Conservation (phyloP, 805 yeast genomes). For the Saccharomycopsis sp. region DNA sequence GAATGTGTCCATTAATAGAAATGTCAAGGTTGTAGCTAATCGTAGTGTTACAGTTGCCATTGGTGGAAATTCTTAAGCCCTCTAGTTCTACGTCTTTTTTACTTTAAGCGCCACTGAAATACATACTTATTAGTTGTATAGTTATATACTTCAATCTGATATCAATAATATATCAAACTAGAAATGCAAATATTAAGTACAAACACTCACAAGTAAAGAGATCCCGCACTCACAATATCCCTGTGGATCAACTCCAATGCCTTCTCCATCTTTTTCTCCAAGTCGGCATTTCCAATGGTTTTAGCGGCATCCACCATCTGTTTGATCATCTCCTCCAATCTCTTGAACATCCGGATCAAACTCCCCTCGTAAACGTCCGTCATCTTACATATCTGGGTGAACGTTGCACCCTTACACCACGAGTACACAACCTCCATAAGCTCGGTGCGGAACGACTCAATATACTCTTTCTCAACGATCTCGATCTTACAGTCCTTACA, state of each 20-base stretch:
- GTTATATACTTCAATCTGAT: no score
- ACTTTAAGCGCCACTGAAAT: no score
- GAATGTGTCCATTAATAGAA: no score
- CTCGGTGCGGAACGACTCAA: slow-evolving; percentile 86
- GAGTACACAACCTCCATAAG: slow-evolving; percentile 94
- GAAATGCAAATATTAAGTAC: no score
- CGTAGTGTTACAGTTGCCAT: no score
- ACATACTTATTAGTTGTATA: no score
- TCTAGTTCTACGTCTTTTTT: no score
- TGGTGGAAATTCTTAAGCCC: no score
- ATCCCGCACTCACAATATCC: slow-evolving; percentile 94
- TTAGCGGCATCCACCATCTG: slow-evolving; percentile 90
- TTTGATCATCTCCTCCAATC: slow-evolving; percentile 87
- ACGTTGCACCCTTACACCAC: slow-evolving; percentile 95
- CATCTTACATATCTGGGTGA: slow-evolving; percentile 97
- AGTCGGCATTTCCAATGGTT: slow-evolving; percentile 84
- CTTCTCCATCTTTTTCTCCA: slow-evolving; percentile 83
- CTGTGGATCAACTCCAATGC: slow-evolving; percentile 84
- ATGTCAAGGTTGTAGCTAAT: no score
- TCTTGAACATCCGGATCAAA: slow-evolving; percentile 86
- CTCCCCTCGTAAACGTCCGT: slow-evolving; percentile 98
- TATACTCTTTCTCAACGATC: slow-evolving; percentile 83
- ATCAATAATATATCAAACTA: neutral
- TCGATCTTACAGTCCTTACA: slow-evolving; percentile 88
- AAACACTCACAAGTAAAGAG: slow-evolving; percentile 57